A percentile compares a stretch with the other conserved stretches of the same genome.
Evolutionary conservation across 148 eudicot species (phyloP).

Genomic region (Mesembryanthemum crystallinum): DNA sequence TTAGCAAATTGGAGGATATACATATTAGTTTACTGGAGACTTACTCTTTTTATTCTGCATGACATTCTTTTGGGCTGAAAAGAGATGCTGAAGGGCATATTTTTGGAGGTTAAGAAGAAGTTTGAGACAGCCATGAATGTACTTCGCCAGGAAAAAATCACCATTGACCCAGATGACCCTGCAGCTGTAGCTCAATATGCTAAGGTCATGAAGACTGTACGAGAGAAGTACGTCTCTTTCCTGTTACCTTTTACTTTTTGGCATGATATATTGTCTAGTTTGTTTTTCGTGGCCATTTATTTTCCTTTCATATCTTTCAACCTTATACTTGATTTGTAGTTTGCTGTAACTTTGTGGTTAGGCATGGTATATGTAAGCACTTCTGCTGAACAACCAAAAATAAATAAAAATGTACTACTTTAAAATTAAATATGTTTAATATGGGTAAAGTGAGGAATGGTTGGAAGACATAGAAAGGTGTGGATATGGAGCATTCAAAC

Average conservation of each 20-base stretch:
- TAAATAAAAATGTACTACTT: not conserved
- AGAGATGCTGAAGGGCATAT: conserved; percentile 92
- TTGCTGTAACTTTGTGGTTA: not conserved
- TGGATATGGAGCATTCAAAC: not conserved
- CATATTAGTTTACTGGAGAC: not conserved
- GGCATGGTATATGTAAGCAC: not conserved
- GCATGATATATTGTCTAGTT: not conserved
- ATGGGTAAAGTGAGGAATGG: not conserved
- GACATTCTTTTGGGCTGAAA: conserved; percentile 29
- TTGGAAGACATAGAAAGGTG: not conserved
- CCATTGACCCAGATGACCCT: conserved; percentile 83
- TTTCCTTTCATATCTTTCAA: not conserved
- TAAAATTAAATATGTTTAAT: no score
- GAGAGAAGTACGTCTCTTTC: conserved; percentile 50
- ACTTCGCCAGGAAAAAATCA: conserved; percentile 81
- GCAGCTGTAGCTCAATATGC: conserved; percentile 83
- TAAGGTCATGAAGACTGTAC: conserved; percentile 76
- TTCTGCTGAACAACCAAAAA: not conserved
- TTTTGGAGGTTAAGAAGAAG: conserved; percentile 83
- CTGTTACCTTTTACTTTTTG: not conserved
- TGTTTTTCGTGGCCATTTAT: not conserved
- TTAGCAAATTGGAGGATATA: not conserved
- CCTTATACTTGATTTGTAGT: not conserved
- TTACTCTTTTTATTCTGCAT: conserved; percentile 7
- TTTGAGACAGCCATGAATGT: conserved; percentile 79